Evolutionary conservation across 2,329 filamentous ascomycete genomes (phyloP).

Genomic region (Microsporum canis): DNA sequence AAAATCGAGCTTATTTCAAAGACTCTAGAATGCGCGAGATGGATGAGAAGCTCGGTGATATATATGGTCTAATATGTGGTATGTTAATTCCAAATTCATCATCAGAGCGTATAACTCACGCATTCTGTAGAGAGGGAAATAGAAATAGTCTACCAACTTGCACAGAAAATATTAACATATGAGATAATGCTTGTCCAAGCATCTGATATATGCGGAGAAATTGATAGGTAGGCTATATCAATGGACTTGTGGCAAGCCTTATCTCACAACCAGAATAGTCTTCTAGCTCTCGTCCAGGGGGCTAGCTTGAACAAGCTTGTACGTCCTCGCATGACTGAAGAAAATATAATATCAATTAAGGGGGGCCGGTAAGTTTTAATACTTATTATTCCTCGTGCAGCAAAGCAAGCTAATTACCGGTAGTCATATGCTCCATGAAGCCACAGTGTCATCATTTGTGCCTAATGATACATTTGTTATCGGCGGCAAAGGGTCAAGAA

Average conservation of each 20-base stretch:
- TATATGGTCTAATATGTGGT: constrained; percentile 76
- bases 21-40: constrained; percentile 69
- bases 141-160: constrained; percentile 69
- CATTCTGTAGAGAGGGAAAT: constrained; percentile 62
- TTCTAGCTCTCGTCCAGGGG: constrained; percentile 67
- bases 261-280: constrained; percentile 32
- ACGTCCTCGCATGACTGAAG: constrained; percentile 55
- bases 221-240: constrained; percentile 48
- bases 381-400: not conserved
- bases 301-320: constrained; percentile 63
- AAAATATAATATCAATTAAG: constrained; percentile 61
- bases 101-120: not conserved
- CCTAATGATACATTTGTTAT: constrained; percentile 65
- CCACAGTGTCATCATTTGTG: constrained; percentile 68
- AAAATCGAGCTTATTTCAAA: constrained; percentile 71
- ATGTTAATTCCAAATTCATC: constrained; percentile 20
- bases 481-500: constrained; percentile 41
- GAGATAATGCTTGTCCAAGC: constrained; percentile 54
- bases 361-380: constrained; percentile 52
- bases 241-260: not conserved
- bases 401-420: constrained; percentile 7
- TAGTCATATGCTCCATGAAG: constrained; percentile 73
- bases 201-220: constrained; percentile 74
- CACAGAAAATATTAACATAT: constrained; percentile 57
- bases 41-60: constrained; percentile 70